Base-by-base conservation (phyloP, 2,329 filamentous ascomycete genomes). In the Aureobasidium sp. region DNA sequence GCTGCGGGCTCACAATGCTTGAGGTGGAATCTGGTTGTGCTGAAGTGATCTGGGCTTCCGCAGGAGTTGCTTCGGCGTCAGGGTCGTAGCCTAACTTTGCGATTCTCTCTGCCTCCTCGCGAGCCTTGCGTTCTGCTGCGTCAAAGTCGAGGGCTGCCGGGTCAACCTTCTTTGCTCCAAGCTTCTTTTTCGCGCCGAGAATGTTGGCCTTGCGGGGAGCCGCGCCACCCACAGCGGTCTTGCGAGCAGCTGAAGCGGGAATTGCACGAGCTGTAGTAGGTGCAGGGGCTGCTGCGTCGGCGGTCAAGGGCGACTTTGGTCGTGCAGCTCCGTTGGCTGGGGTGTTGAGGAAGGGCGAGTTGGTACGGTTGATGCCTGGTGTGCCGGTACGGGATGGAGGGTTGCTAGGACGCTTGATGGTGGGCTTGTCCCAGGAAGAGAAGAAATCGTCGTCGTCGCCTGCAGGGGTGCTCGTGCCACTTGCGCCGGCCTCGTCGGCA, bases 381-480 rank as follows among this genome's bases (percentile, higher is more conserved):
- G 94, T 97, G 55, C 85, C 86, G 45, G 90, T 94, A 70, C 94
- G 87, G 38, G 93, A 96, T 45, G 94, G 83, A 17, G 94, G 93
- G 66, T 95, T 95, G 65, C 90, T 96, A 37, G 93, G 93, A 68
- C 91, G 86, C 81, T 97, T 99, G 77, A 99, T 95, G 4, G 91
- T 84, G 23, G 94, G 94, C 78, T 97, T 96, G 71, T 97, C 94
- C 94, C 93, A 99, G 0, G 91, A 96, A 10, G 93, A 96, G 77
- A 99, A 99, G 80, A 99, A 99, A 73, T 97, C 94, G 70, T 96
- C 92, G 21, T 87, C 86, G 23, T 84, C 81, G 66, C 96, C 91
- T 66, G 85, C 88, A 47, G 92, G 89, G 11, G 90, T 95, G 65
- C 81, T 84, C 38, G 84, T 79, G 65, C 83, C 86, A 62, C 90